Evolutionary conservation across 371 early-diverging fungal species (phyloP).

Genomic region (Mortierella sp.): DNA sequence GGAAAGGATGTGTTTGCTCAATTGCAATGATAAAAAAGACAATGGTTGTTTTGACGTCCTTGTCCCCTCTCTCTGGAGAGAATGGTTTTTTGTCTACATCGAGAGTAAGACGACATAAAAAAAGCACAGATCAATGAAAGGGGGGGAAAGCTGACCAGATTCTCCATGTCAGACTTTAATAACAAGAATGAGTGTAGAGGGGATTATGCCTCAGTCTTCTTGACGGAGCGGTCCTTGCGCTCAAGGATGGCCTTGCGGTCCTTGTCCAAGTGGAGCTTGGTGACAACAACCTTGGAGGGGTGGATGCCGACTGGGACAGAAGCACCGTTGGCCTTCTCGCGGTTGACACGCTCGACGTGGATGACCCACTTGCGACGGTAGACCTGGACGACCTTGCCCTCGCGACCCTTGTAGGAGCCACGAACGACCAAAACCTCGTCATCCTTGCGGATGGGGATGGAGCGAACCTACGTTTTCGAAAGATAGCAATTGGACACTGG

Average conservation of each 20-base stretch:
- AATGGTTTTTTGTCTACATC: too few species aligned
- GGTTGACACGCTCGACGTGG: constrained; percentile 95
- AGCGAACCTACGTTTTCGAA: constrained; percentile 84
- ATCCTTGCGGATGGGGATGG: constrained; percentile 96
- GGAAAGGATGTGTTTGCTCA: too few species aligned
- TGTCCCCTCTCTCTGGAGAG: too few species aligned
- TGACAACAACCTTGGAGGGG: constrained; percentile 98
- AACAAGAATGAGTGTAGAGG: too few species aligned
- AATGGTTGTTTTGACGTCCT: too few species aligned
- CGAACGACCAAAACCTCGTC: constrained; percentile 97
- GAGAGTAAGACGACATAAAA: too few species aligned
- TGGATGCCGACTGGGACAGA: constrained; percentile 94
- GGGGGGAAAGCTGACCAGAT: too few species aligned
- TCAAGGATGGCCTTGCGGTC: constrained; percentile 90
- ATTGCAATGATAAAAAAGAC: too few species aligned
- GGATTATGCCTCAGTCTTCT: constrained; percentile 54
- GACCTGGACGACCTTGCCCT: constrained; percentile 95
- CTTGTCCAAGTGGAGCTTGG: constrained; percentile 95
- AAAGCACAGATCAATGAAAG: too few species aligned
- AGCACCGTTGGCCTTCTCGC: constrained; percentile 97
- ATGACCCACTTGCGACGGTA: constrained; percentile 99
- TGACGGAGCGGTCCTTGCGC: constrained; percentile 76
- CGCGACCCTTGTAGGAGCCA: constrained; percentile 96
- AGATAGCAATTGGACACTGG: too few species aligned
- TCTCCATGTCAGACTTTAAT: too few species aligned